phyloP scores from a whole-genome alignment of 1,284 basidiomycete genomes.

The Trichosporon inkin region DNA sequence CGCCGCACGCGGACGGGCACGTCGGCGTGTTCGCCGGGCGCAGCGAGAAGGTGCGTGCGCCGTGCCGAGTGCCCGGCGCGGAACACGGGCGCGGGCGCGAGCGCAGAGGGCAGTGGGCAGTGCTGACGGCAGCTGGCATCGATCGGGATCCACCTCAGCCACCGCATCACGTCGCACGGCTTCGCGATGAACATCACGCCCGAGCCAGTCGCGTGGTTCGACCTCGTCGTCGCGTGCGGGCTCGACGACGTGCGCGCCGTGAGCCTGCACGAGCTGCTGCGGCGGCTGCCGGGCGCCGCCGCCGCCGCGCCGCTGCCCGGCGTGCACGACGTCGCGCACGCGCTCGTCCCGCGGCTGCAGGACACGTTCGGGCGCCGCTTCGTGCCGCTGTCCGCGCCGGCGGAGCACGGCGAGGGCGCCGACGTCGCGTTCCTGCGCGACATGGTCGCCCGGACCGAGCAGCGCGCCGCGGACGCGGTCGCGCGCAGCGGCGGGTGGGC shows the following conservation, averaged over 20 bases:
- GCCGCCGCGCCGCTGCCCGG: slow-evolving; percentile 13
- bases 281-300: slow-evolving; percentile 12
- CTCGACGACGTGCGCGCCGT: slow-evolving; percentile 73
- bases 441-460: slow-evolving; percentile 33
- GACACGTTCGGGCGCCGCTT: slow-evolving; percentile 37
- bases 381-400: slow-evolving; percentile 20
- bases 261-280: slow-evolving; percentile 42
- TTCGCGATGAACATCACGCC: slow-evolving; percentile 87
- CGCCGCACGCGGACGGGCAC: slow-evolving; percentile 51
- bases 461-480: slow-evolving; percentile 27
- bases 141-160: slow-evolving; percentile 93
- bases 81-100: neutral
- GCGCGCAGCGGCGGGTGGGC: slow-evolving; percentile 33
- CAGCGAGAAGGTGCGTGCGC: slow-evolving; percentile 47
- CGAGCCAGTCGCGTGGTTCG: slow-evolving; percentile 78
- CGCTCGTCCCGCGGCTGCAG: slow-evolving; percentile 40
- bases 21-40: slow-evolving; percentile 48
- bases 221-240: slow-evolving; percentile 85
- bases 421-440: slow-evolving; percentile 29
- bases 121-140: slow-evolving; percentile 74
- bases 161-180: slow-evolving; percentile 89
- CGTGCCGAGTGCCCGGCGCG: neutral
- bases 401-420: slow-evolving; percentile 9
- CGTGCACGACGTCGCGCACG: slow-evolving; percentile 31
- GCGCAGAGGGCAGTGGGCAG: neutral